Percentiles rank a stretch among this genome's conserved stretches.
These are phyloP conservation scores for Leccinum imitatum DNA, from an alignment of 768 basidiomycete species.

Conservation along the genomic window DNA sequence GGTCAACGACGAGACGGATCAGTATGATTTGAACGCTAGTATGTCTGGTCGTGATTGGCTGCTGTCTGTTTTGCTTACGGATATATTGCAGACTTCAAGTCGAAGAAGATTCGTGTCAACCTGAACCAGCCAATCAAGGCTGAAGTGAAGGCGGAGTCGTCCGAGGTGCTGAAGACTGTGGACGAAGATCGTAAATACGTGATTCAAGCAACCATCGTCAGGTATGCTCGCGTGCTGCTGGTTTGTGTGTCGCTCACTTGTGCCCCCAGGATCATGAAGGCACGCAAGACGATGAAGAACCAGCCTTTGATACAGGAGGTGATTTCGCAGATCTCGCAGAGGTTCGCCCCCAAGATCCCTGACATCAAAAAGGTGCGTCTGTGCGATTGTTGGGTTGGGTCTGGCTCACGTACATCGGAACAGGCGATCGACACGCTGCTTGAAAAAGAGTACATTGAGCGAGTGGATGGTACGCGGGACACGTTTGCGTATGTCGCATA, in stretches of 20 bases:
- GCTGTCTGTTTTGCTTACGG: not conserved
- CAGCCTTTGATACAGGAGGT: conserved; percentile 88
- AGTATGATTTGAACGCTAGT: conserved; percentile 91
- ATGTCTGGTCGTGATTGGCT: conserved; percentile 11
- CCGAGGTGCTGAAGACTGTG: conserved; percentile 89
- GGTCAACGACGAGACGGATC: conserved; percentile 83
- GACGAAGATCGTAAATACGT: conserved; percentile 97
- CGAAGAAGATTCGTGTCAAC: conserved; percentile 91
- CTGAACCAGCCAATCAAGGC: conserved; percentile 92
- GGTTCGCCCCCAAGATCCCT: conserved; percentile 90
- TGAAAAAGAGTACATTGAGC: conserved; percentile 98
- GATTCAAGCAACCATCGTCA: conserved; percentile 92
- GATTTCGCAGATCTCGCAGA: conserved; percentile 81
- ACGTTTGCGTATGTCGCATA: conserved; percentile 47
- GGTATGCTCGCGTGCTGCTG: conserved; percentile 34
- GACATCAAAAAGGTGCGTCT: conserved; percentile 88
- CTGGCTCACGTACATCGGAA: conserved; percentile 2
- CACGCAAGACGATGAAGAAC: conserved; percentile 93
- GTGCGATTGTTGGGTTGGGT: not conserved
- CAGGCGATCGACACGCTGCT: conserved; percentile 91
- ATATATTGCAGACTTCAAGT: too few species aligned
- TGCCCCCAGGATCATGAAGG: conserved; percentile 83
- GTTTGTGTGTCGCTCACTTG: not conserved
- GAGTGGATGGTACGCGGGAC: conserved; percentile 88
- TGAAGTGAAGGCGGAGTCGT: conserved; percentile 88